phyloP scores from a whole-genome alignment of 768 basidiomycete species.

The Nidularia pulvinata region DNA sequence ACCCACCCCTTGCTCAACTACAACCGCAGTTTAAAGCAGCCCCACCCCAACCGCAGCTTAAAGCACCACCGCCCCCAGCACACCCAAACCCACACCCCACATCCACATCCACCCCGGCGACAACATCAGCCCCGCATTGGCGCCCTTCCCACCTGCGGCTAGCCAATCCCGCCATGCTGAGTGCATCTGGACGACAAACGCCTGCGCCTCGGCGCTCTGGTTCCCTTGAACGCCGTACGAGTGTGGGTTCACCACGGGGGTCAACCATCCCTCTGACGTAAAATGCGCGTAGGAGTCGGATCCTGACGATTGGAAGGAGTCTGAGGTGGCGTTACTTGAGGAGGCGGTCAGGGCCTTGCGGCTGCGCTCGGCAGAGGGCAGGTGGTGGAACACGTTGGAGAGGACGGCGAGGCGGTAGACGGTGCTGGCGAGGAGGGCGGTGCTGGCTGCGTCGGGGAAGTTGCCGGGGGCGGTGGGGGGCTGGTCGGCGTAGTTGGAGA shows the following conservation, averaged over 20 bases:
- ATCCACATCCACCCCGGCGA: constrained; percentile 13
- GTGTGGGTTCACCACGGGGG: constrained; percentile 77
- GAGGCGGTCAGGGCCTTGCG: constrained; percentile 37
- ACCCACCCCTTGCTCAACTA: too few relatives aligned
- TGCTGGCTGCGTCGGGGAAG: constrained; percentile 75
- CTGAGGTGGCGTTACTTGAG: constrained; percentile 9
- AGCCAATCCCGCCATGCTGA: constrained; percentile 81
- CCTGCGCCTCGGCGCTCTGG: constrained; percentile 74
- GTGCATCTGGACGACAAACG: constrained; percentile 76
- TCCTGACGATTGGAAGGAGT: constrained; percentile 1
- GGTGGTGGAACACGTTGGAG: constrained; percentile 39
- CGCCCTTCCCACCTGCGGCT: constrained; percentile 48
- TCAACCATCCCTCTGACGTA: constrained; percentile 61
- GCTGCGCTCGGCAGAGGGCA: constrained; percentile 58
- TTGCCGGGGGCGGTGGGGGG: constrained; percentile 30
- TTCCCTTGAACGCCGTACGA: constrained; percentile 42
- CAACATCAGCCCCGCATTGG: constrained; percentile 17
- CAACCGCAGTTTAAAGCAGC: too few relatives aligned
- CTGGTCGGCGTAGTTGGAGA: constrained; percentile 74
- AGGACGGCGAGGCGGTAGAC: constrained; percentile 74
- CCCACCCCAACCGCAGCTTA: too few relatives aligned
- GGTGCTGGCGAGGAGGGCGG: constrained; percentile 73
- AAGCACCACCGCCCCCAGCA: neutral
- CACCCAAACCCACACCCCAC: neutral
- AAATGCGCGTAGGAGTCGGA: constrained; percentile 39